Percentiles rank a stretch among this genome's conserved stretches.
phyloP scores from a whole-genome alignment of 2,329 filamentous ascomycete genomes.

The Epichloe brachyelytri region DNA sequence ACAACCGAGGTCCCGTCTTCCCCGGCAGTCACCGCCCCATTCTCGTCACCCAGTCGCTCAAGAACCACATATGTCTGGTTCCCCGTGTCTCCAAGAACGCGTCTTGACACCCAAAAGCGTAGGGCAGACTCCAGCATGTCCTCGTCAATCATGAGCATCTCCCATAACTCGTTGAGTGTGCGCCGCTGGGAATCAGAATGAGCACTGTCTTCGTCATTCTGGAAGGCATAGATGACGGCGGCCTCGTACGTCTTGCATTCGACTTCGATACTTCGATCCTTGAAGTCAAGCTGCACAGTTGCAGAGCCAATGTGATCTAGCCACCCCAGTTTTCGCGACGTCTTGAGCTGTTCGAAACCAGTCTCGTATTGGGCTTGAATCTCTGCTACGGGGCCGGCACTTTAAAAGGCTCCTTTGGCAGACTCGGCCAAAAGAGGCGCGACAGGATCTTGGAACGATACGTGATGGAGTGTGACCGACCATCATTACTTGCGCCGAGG shows the following conservation, averaged over 20 bases:
- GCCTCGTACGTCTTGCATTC: constrained; percentile 77
- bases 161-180: constrained; percentile 40
- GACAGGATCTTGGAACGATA: constrained; percentile 80
- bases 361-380: constrained; percentile 59
- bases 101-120: constrained; percentile 57
- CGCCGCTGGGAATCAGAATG: constrained; percentile 24
- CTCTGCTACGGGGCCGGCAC: constrained; percentile 44
- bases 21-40: constrained; percentile 13
- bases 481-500: constrained; percentile 9
- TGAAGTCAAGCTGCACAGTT: constrained; percentile 66
- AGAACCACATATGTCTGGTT: constrained; percentile 52
- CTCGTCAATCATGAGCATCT: constrained; percentile 58
- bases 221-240: constrained; percentile 75
- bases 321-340: constrained; percentile 79
- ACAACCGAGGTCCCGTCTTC: constrained; percentile 18
- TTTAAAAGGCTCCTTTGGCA: constrained; percentile 56
- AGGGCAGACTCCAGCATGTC: constrained; percentile 56
- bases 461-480: constrained; percentile 16
- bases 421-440: constrained; percentile 81
- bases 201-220: constrained; percentile 27
- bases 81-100: constrained; percentile 45
- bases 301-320: constrained; percentile 70
- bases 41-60: constrained; percentile 41
- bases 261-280: constrained; percentile 61
- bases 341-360: constrained; percentile 69